phyloP scores from a whole-genome alignment of 2,329 filamentous ascomycete genomes.

The Paracoccidioides lutzii region DNA sequence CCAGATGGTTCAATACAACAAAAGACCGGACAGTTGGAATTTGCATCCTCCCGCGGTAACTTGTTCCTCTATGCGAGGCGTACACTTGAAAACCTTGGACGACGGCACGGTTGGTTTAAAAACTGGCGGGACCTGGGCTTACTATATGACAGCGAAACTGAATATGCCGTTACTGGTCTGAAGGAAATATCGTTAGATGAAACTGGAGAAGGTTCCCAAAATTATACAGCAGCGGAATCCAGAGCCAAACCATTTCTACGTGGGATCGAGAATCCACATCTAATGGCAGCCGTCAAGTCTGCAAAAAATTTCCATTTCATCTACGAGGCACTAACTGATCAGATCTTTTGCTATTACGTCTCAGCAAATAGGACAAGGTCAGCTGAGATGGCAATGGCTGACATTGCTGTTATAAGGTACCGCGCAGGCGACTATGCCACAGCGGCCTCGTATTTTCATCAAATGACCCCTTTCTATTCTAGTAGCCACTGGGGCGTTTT shows the following conservation, averaged over 20 bases:
- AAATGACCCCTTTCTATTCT: constrained; percentile 66
- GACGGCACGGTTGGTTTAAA: constrained; percentile 59
- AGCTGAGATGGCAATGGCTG: constrained; percentile 63
- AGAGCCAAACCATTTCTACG: constrained; percentile 10
- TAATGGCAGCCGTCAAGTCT: constrained; percentile 50
- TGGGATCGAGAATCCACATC: constrained; percentile 44
- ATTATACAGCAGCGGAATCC: neutral
- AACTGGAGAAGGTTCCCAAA: constrained; percentile 16
- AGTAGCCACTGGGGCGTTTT: constrained; percentile 65
- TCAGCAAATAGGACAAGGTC: constrained; percentile 67
- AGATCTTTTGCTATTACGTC: constrained; percentile 68
- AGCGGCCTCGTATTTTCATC: constrained; percentile 65
- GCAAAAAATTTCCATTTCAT: constrained; percentile 52
- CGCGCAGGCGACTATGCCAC: constrained; percentile 58
- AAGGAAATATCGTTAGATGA: constrained; percentile 25
- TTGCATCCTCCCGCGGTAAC: constrained; percentile 72
- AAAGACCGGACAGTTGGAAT: constrained; percentile 57
- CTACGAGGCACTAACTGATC: constrained; percentile 69
- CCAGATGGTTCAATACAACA: constrained; percentile 29
- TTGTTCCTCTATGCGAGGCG: constrained; percentile 68
- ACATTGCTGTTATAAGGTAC: constrained; percentile 75
- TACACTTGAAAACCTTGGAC: constrained; percentile 62
- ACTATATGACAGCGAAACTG: constrained; percentile 23
- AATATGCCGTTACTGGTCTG: constrained; percentile 19
- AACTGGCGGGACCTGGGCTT: constrained; percentile 53